Conservation (phyloP, 176 grass and related monocot species). For the Microstegium vimineum region DNA sequence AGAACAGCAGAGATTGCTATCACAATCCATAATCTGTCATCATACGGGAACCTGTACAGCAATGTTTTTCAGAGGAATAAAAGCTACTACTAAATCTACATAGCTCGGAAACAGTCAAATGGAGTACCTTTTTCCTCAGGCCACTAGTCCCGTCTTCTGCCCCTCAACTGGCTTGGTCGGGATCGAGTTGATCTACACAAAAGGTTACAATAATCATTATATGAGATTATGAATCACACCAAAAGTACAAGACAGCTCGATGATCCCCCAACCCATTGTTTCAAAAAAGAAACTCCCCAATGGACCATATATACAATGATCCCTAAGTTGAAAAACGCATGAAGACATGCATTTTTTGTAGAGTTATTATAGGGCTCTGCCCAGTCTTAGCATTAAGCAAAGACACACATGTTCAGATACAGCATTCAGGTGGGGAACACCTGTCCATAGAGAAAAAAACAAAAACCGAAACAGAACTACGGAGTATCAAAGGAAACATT, state of each 20-base stretch:
- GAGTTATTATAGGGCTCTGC: neutral
- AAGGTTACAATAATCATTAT: neutral
- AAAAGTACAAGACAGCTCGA: neutral
- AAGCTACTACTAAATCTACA: neutral
- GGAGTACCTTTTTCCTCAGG: constrained; percentile 74
- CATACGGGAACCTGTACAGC: neutral
- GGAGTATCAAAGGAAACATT: neutral
- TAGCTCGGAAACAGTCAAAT: neutral
- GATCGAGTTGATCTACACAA: constrained; percentile 58
- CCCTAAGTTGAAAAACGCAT: neutral
- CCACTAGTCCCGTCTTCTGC: constrained; percentile 90
- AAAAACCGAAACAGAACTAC: neutral
- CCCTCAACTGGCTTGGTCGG: constrained; percentile 74
- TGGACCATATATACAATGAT: neutral
- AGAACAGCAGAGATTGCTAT: constrained; percentile 5
- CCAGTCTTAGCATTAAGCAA: neutral
- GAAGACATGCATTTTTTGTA: neutral
- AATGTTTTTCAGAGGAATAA: neutral
- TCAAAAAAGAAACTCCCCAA: neutral
- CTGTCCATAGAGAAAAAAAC: neutral
- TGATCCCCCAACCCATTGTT: neutral
- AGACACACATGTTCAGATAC: neutral
- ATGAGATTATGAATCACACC: neutral
- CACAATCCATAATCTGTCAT: neutral
- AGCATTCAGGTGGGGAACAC: neutral